These are phyloP conservation scores for Teratosphaeria epicoccoides DNA, from an alignment of 2,329 filamentous ascomycete genomes.

Conservation along the genomic window DNA sequence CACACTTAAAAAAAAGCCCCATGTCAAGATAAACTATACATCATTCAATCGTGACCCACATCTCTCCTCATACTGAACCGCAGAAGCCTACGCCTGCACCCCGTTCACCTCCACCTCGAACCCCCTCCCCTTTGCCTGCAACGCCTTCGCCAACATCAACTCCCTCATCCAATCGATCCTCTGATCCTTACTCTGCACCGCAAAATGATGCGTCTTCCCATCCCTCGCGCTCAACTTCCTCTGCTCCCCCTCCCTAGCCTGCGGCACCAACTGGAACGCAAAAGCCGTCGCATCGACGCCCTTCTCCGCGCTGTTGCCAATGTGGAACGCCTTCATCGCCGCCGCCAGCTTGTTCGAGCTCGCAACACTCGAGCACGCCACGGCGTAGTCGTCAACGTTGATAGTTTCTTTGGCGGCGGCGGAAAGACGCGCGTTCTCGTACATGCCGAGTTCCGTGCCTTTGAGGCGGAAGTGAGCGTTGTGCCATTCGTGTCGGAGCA, in stretches of 20 bases:
- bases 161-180: slow-evolving; percentile 96
- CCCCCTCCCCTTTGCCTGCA: slow-evolving; percentile 73
- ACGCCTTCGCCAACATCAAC: slow-evolving; percentile 79
- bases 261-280: slow-evolving; percentile 73
- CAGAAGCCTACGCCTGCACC: slow-evolving; percentile 9
- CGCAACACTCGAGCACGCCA: slow-evolving; percentile 68
- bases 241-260: slow-evolving; percentile 40
- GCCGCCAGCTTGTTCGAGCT: slow-evolving; percentile 72
- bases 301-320: slow-evolving; percentile 40
- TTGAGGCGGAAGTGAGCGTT: slow-evolving; percentile 83
- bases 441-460: slow-evolving; percentile 53
- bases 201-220: slow-evolving; percentile 86
- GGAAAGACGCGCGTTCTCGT: slow-evolving; percentile 41
- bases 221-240: not conserved
- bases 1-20: no score
- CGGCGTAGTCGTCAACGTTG: slow-evolving; percentile 80
- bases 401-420: slow-evolving; percentile 68
- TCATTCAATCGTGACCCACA: not conserved
- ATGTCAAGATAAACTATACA: not conserved
- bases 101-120: slow-evolving; percentile 77
- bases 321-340: slow-evolving; percentile 68
- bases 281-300: slow-evolving; percentile 49
- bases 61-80: no score
- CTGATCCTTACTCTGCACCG: slow-evolving; percentile 75
- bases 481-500: slow-evolving; percentile 88